Evolutionary conservation across 768 basidiomycete species (phyloP), one percentile per base, ranked within the genome.

Genomic region (Boletus barrowsii): DNA sequence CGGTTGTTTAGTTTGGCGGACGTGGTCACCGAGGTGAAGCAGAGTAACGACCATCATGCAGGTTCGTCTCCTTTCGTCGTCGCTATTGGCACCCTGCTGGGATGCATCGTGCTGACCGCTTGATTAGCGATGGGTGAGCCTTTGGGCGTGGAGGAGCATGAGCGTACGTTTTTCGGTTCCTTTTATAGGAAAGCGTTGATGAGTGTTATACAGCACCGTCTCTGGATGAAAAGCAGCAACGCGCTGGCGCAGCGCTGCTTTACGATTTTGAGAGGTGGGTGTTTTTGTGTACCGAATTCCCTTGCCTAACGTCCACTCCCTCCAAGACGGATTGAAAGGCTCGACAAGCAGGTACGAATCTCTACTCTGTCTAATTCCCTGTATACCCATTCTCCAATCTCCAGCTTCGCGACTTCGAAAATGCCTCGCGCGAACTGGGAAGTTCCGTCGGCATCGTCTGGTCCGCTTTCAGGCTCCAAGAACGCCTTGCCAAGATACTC

Each of bases 361-460:
- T 15, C 7, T 29, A 10, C 13, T 30, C 24, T 41, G 4, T 10
- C 15, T 8, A 44, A 24, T 42, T 20, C 26, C 14, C 15, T 17
- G 17, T n/a, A n/a, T 39, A 5, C 42, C 49, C 42, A 56, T 26
- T 13, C 8, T 29, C 17, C 14, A 6, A 18, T 5, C 10, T n/a
- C 9, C 39, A 80, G 76, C 74, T 82, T n/a, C 72, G 79, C 9
- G 79, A 79, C 61, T 82, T 82, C 49, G 76, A 78, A 42, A 81
- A 80, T 20, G 75, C 81, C 3, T 78, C 79, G 10, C 78, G 79
- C 10, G 79, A 81, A 56, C 67, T 82, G 0, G 81, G 82, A 9
- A 78, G 78, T 35, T 81, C 80, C 0, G 79, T 81, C 41, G 80
- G 81, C 1, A 79, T 82, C 29, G 68, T 82, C 11, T 82, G 74